These are phyloP conservation scores for Xerocomellus amylosporus DNA, from an alignment of 768 basidiomycete genomes.

Conservation along the genomic window DNA sequence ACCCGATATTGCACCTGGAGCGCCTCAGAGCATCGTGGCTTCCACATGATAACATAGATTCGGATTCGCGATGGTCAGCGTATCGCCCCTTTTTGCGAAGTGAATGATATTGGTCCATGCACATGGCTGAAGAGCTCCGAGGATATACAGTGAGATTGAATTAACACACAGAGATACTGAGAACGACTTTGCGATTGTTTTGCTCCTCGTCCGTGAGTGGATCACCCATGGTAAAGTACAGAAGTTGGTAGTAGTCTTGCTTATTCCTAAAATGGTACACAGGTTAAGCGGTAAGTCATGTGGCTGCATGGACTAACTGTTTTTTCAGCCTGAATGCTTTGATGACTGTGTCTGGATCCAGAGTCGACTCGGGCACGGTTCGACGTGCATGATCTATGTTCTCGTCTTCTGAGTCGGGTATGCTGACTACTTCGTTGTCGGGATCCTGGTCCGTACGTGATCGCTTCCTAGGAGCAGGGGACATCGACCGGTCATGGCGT, in stretches of 20 bases:
- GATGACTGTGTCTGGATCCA: conserved; percentile 37
- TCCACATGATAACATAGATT: conserved; percentile 29
- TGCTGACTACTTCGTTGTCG: conserved; percentile 30
- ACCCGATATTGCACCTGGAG: neutral
- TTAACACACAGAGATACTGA: conserved; percentile 41
- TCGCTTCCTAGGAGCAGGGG: conserved; percentile 30
- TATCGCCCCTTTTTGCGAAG: neutral
- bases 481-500: conserved; percentile 20
- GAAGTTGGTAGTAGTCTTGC: conserved; percentile 74
- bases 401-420: conserved; percentile 20
- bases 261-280: conserved; percentile 22
- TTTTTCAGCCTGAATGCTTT: conserved; percentile 50
- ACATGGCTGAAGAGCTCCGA: neutral
- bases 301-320: conserved; percentile 37
- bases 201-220: conserved; percentile 59
- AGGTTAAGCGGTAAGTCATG: neutral
- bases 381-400: neutral
- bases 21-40: conserved; percentile 46
- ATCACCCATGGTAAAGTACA: conserved; percentile 73
- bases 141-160: conserved; percentile 1
- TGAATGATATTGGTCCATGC: neutral
- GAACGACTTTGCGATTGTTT: conserved; percentile 48
- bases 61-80: neutral
- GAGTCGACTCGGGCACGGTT: conserved; percentile 1
- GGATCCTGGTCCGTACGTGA: conserved; percentile 13